Evolutionary conservation across 1,284 basidiomycete species (phyloP).

Genomic region (Ganoderma boninense): DNA sequence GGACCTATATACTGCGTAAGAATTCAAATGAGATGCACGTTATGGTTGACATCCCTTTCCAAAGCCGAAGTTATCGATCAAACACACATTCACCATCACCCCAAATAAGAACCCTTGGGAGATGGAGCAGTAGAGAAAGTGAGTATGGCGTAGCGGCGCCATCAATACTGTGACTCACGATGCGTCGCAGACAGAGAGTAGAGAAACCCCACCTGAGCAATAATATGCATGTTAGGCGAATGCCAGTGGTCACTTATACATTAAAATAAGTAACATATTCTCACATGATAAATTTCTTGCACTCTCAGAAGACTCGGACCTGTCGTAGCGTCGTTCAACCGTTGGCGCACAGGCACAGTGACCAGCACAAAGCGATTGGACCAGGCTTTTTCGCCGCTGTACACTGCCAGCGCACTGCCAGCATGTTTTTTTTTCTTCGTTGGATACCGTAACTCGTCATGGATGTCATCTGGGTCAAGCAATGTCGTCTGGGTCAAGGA

Average conservation of each 20-base stretch:
- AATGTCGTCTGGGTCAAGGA: no score
- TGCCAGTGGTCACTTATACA: constrained; percentile 1
- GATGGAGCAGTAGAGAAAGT: neutral
- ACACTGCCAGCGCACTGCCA: no score
- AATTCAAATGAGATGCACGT: neutral
- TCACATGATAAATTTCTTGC: constrained; percentile 61
- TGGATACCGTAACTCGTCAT: no score
- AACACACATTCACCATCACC: constrained; percentile 58
- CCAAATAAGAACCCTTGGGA: constrained; percentile 63
- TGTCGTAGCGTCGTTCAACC: constrained; percentile 61
- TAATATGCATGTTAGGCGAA: neutral
- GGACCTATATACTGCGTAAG: constrained; percentile 38
- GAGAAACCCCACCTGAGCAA: constrained; percentile 54
- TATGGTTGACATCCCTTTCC: constrained; percentile 55
- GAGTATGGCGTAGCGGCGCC: neutral
- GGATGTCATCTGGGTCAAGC: no score
- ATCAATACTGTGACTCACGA: constrained; percentile 45
- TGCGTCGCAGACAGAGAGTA: constrained; percentile 55
- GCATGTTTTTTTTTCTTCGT: no score
- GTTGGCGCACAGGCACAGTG: no score
- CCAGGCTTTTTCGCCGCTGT: no score
- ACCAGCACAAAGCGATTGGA: no score
- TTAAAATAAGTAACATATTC: constrained; percentile 12
- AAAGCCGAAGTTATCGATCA: constrained; percentile 66
- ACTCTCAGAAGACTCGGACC: constrained; percentile 66